Percentiles rank a stretch among this genome's conserved stretches.
These are phyloP conservation scores for Solanum bukasovii DNA, from an alignment of 257 asterid genomes.

Conservation along the genomic window DNA sequence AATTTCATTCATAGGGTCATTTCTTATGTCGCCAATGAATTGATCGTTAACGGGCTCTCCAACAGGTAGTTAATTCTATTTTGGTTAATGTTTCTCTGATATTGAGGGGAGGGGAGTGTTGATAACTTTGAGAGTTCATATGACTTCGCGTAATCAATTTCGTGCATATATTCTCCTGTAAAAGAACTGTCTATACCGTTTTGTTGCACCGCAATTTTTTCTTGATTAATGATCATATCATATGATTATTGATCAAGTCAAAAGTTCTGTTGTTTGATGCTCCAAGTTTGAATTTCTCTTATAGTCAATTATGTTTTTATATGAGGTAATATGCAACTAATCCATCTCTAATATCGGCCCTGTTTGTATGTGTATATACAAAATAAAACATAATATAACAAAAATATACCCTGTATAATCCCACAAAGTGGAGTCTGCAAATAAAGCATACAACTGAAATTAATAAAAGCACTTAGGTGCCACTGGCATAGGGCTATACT, in stretches of 20 bases:
- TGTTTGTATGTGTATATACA: not conserved
- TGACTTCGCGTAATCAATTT: not conserved
- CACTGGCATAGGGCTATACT: not conserved
- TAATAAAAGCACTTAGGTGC: not conserved
- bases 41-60: slow-evolving; percentile 39
- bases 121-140: not conserved
- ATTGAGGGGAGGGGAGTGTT: not conserved
- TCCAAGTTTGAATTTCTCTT: not conserved
- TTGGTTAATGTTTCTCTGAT: not conserved
- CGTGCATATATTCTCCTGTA: not conserved
- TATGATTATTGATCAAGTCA: not conserved
- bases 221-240: not conserved
- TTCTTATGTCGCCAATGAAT: slow-evolving; percentile 51
- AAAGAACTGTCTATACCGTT: not conserved
- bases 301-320: not conserved
- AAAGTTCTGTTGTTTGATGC: not conserved
- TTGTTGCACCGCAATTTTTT: not conserved
- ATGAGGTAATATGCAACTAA: not conserved
- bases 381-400: not conserved
- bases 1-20: slow-evolving; percentile 62
- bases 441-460: not conserved
- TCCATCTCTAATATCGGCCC: not conserved
- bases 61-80: slow-evolving; percentile 38
- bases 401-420: not conserved
- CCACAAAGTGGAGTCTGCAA: not conserved